Conservation (phyloP, 352 stramenopile species). For the Pythium vanterpoolii region DNA sequence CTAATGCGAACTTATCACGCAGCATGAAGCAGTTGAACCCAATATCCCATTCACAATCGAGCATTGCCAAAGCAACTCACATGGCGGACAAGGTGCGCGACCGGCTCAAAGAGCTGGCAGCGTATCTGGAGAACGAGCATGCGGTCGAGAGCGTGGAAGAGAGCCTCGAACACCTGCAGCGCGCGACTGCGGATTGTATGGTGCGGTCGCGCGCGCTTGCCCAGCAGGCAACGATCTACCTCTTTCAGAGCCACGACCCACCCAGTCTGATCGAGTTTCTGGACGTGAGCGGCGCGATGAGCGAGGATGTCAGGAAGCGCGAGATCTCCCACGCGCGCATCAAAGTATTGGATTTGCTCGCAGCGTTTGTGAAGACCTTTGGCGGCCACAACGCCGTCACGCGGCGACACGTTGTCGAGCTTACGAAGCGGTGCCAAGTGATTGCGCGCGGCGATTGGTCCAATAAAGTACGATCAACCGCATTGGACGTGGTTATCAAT, state of each 20-base stretch:
- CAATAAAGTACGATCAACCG: slow-evolving; percentile 61
- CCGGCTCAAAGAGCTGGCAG: slow-evolving; percentile 54
- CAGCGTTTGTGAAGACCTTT: slow-evolving; percentile 48
- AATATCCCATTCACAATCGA: neutral
- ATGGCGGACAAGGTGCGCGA: slow-evolving; percentile 42
- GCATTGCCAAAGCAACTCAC: neutral
- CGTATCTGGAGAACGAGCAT: slow-evolving; percentile 55
- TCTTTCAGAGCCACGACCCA: slow-evolving; percentile 54
- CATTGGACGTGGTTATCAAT: slow-evolving; percentile 52
- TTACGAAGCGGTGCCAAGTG: slow-evolving; percentile 42
- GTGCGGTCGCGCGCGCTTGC: slow-evolving; percentile 46
- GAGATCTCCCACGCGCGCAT: slow-evolving; percentile 48
- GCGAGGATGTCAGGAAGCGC: slow-evolving; percentile 53
- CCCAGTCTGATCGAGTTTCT: slow-evolving; percentile 60
- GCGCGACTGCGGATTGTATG: slow-evolving; percentile 44
- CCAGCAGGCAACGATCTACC: slow-evolving; percentile 59
- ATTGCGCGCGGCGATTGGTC: slow-evolving; percentile 55
- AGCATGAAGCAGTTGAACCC: slow-evolving; percentile 19
- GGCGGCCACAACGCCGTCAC: slow-evolving; percentile 43
- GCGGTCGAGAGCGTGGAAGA: slow-evolving; percentile 68
- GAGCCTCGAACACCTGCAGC: slow-evolving; percentile 51
- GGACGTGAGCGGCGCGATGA: slow-evolving; percentile 39
- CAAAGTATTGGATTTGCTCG: slow-evolving; percentile 48
- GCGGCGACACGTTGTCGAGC: slow-evolving; percentile 40
- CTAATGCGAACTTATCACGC: slow-evolving; percentile 16